Evolutionary conservation across 1,284 basidiomycete species (phyloP).

Genomic region (Trametes polyzona): DNA sequence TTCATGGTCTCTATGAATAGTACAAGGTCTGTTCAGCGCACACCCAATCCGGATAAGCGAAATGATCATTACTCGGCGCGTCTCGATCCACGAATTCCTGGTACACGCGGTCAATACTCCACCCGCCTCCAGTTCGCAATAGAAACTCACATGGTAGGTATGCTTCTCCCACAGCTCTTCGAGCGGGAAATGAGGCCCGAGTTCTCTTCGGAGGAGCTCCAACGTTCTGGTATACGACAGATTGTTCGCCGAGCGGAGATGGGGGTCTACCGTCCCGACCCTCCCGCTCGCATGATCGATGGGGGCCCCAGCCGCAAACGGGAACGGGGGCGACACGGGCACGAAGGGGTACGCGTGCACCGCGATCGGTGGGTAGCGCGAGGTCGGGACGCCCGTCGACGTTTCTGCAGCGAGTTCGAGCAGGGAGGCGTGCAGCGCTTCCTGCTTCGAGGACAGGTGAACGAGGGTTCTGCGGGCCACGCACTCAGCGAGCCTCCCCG

Average conservation of each 20-base stretch:
- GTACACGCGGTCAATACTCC: neutral
- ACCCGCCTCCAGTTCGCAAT: neutral
- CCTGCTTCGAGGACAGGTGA: conserved; percentile 46
- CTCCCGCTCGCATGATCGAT: conserved; percentile 31
- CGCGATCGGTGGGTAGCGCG: conserved; percentile 36
- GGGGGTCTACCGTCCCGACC: conserved; percentile 34
- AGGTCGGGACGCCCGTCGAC: conserved; percentile 33
- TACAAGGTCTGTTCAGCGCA: neutral
- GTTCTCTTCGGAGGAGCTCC: conserved; percentile 40
- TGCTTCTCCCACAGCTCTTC: conserved; percentile 51
- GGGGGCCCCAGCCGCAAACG: conserved; percentile 40
- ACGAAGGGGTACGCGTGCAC: conserved; percentile 45
- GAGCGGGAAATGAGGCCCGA: conserved; percentile 48
- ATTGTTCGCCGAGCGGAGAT: conserved; percentile 45
- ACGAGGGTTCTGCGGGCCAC: conserved; percentile 37
- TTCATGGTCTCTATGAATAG: conserved; percentile 44
- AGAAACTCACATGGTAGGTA: conserved; percentile 42
- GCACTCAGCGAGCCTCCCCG: neutral
- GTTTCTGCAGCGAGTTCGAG: conserved; percentile 33
- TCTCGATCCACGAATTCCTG: conserved; percentile 49
- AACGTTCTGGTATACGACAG: conserved; percentile 48
- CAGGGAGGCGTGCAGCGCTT: conserved; percentile 41
- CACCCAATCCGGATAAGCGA: neutral
- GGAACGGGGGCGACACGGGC: conserved; percentile 43
- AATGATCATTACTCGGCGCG: conserved; percentile 39